Conservation (phyloP, 2,329 filamentous ascomycete species). For the Venturia oleaginea region DNA sequence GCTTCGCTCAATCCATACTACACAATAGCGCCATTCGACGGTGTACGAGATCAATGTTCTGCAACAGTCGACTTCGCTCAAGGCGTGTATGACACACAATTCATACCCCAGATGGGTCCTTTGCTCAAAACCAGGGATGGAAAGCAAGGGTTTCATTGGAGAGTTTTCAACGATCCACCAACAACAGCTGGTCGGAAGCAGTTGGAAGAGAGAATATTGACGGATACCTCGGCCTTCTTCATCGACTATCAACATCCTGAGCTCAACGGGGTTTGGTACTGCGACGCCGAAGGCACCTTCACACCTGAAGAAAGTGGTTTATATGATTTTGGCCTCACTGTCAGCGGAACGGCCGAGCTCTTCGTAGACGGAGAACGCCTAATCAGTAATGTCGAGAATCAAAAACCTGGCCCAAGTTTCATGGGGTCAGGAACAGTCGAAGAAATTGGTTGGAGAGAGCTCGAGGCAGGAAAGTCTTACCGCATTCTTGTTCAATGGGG, state of each 20-base stretch:
- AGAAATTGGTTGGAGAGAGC: constrained; percentile 45
- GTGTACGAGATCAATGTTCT: constrained; percentile 34
- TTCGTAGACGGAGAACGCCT: constrained; percentile 29
- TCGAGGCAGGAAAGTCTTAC: constrained; percentile 50
- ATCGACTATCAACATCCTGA: constrained; percentile 16
- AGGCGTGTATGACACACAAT: constrained; percentile 54
- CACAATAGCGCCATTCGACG: constrained; percentile 23
- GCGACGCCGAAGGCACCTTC: constrained; percentile 16
- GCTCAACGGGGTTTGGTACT: constrained; percentile 14
- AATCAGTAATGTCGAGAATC: constrained; percentile 37
- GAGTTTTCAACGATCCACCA: constrained; percentile 14
- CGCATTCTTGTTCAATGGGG: constrained; percentile 16
- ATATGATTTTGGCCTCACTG: constrained; percentile 17
- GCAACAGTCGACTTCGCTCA: constrained; percentile 66
- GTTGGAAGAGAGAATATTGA: constrained; percentile 13
- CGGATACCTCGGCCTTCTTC: constrained; percentile 14
- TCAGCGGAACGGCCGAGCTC: constrained; percentile 23
- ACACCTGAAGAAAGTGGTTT: constrained; percentile 15
- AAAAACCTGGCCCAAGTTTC: constrained; percentile 52
- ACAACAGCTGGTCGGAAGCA: constrained; percentile 7
- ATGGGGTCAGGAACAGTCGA: constrained; percentile 54
- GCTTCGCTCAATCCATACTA: constrained; percentile 56
- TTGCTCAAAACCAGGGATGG: constrained; percentile 46
- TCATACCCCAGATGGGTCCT: constrained; percentile 61
- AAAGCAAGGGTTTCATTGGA: constrained; percentile 47